Evolutionary conservation across 306 rosid genomes (phyloP).

Genomic region (Benincasa hispida): DNA sequence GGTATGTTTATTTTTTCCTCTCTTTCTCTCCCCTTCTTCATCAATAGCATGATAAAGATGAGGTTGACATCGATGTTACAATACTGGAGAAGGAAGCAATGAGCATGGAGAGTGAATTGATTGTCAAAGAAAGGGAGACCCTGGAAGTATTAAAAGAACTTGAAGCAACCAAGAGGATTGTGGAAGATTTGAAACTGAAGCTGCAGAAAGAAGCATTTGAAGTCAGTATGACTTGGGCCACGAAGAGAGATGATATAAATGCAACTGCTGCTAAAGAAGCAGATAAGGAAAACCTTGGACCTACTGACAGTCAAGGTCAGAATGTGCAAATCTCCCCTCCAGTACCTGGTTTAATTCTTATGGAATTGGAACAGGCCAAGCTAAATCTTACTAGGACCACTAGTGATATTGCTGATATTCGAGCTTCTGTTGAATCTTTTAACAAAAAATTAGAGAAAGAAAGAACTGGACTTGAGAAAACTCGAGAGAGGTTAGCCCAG

Average conservation of each 20-base stretch:
- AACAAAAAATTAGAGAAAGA: constrained; percentile 73
- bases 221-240: constrained; percentile 12
- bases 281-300: constrained; percentile 47
- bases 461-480: constrained; percentile 57
- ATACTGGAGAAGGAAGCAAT: constrained; percentile 31
- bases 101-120: constrained; percentile 35
- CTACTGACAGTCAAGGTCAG: constrained; percentile 9
- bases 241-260: constrained; percentile 5
- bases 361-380: constrained; percentile 82
- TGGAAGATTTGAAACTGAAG: constrained; percentile 34
- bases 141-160: constrained; percentile 42
- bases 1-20: not conserved
- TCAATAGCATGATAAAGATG: constrained; percentile 22
- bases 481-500: constrained; percentile 54
- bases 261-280: constrained; percentile 18
- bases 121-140: constrained; percentile 40
- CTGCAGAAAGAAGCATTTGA: constrained; percentile 38
- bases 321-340: constrained; percentile 26
- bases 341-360: constrained; percentile 41
- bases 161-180: constrained; percentile 27
- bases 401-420: constrained; percentile 63
- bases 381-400: constrained; percentile 65
- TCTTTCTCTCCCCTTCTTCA: not conserved
- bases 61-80: constrained; percentile 12
- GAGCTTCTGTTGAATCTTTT: constrained; percentile 49